Evolutionary conservation across 768 basidiomycete species (phyloP).

Genomic region (Pulveroboletus sp.): DNA sequence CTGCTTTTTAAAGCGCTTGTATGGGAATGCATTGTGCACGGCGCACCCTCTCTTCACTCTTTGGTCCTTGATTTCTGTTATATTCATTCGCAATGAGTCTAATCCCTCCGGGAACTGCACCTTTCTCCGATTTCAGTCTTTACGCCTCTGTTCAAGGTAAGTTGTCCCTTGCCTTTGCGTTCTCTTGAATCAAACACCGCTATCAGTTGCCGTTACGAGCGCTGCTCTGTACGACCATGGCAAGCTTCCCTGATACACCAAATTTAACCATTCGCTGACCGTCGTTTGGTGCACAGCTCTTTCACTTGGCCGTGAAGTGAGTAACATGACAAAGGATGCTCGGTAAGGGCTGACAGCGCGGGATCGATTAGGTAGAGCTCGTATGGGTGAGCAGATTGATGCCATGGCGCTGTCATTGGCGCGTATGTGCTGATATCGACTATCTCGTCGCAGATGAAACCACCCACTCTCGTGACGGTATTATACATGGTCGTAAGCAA

Average conservation of each 20-base stretch:
- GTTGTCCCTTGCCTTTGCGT: background rate
- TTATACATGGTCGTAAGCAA: conserved; percentile 26
- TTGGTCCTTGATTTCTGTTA: conserved; percentile 1
- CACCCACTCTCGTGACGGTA: conserved; percentile 22
- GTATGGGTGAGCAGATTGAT: conserved; percentile 24
- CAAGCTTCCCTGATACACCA: background rate
- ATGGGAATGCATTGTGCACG: background rate
- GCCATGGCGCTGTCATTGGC: too few species aligned
- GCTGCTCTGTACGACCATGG: conserved; percentile 31
- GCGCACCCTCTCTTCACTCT: background rate
- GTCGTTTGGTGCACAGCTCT: conserved; percentile 15
- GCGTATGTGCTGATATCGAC: background rate
- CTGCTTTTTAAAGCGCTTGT: conserved; percentile 13
- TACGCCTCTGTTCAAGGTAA: conserved; percentile 25
- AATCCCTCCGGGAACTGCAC: conserved; percentile 7
- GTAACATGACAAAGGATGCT: conserved; percentile 1
- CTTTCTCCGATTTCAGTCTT: conserved; percentile 2
- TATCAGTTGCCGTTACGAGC: conserved; percentile 27
- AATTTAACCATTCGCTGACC: background rate
- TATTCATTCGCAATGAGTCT: conserved; percentile 23
- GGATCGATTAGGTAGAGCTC: conserved; percentile 24
- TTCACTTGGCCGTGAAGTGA: conserved; percentile 26
- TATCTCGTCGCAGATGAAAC: conserved; percentile 20
- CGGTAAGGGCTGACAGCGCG: background rate
- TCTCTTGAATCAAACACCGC: conserved; percentile 2